Evolutionary conservation across 2,329 filamentous ascomycete genomes (phyloP), one percentile per base, ranked within the genome.

Genomic region (Penicillium hordei): DNA sequence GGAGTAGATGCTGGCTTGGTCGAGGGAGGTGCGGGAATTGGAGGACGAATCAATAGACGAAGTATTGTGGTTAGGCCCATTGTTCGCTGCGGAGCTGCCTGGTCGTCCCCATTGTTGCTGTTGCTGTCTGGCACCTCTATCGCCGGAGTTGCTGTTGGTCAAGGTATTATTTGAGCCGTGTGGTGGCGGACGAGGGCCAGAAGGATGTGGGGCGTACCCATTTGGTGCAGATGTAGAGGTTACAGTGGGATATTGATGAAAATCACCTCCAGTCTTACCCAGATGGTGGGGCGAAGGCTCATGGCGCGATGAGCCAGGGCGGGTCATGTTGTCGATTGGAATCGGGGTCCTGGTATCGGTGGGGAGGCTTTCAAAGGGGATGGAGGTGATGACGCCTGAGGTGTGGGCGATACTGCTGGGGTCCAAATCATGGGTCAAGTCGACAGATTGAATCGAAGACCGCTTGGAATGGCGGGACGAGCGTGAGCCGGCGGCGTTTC

Each of bases 201-300:
- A 83, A 43, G 83, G 79, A 68, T 88, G 85, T 39, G 83, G 79
- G 48, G 79, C 72, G 65, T 78, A 81, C 58, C 79, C 77, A 59
- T 78, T 75, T 42, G 79, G 76, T 55, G 79, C 70, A 39, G 78
- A 72, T 49, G 82, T 76, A 31, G 84, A 79, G 64, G 89, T 87
- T 72, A 89, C 86, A 52, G 83, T 83, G 42, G 92, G 91, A 73
- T 97, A 96, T 70, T 96, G 93, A 77, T 96, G 91, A 71, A 87
- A 96, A 75, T 97, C 93, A 66, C 80, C 79, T 48, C 85, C 85
- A 64, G 81, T 82, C 76, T 91, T 93, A 74, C 91, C 93, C 53
- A 95, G 78, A 69, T 96, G 91, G 74, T 94, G 90, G 31, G 92
- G 90, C 58, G 90, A 82, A 57, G 89, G 89, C 55, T 94, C 89